Evolutionary conservation across 2,329 filamentous ascomycete species (phyloP).

Genomic region (Sarocladium brachiariae): DNA sequence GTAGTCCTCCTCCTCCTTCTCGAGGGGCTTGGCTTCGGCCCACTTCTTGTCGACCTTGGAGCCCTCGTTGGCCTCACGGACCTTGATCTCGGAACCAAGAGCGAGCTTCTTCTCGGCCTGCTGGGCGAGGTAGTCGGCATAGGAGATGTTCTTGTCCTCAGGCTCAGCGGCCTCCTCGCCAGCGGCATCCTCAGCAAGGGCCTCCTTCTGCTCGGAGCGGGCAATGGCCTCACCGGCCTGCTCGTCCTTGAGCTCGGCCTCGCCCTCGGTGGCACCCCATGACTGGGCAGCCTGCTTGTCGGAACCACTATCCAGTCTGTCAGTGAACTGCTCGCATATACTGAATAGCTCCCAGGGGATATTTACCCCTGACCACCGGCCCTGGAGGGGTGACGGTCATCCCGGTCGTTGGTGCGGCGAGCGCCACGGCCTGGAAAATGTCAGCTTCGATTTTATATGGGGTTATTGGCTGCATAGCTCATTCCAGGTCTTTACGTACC

Average conservation of each 20-base stretch:
- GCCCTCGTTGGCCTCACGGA: constrained; percentile 91
- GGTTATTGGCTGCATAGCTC: not conserved
- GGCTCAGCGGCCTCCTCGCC: constrained; percentile 51
- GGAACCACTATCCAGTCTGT: constrained; percentile 51
- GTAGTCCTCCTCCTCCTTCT: constrained; percentile 67
- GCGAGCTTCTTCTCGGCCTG: constrained; percentile 67
- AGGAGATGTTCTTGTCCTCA: constrained; percentile 86
- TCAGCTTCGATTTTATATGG: too few relatives aligned
- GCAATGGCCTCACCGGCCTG: constrained; percentile 86
- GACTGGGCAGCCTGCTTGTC: constrained; percentile 84
- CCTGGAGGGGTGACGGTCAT: constrained; percentile 49
- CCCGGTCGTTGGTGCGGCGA: constrained; percentile 44
- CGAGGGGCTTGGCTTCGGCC: constrained; percentile 69
- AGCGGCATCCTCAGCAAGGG: constrained; percentile 41
- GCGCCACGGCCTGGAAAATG: constrained; percentile 42
- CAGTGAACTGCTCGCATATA: constrained; percentile 11
- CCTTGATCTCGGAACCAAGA: constrained; percentile 56
- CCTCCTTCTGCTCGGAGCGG: constrained; percentile 73
- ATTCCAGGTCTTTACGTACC: constrained; percentile 31
- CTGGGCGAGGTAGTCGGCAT: constrained; percentile 77
- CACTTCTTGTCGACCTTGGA: constrained; percentile 86
- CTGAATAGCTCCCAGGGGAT: not conserved
- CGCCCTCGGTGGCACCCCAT: constrained; percentile 65
- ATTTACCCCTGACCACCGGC: constrained; percentile 36
- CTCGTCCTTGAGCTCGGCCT: constrained; percentile 85